Conservation (phyloP, 208 protist species). For the Wallacemonas sp. region DNA sequence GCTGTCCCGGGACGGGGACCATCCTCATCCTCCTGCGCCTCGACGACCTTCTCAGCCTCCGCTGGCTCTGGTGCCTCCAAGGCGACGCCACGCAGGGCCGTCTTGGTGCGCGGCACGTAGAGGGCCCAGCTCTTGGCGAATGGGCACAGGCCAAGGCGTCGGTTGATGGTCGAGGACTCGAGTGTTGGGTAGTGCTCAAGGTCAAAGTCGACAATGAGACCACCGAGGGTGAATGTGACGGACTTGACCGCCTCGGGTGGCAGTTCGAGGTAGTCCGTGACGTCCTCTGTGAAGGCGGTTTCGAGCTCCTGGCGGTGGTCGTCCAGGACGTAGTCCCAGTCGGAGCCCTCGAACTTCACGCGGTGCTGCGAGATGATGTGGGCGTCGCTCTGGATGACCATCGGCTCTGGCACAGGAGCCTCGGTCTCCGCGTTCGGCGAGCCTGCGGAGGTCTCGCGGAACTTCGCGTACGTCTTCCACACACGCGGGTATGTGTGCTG, state of each 20-base stretch:
- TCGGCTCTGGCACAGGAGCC: conserved; percentile 11
- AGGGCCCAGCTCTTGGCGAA: conserved; percentile 12
- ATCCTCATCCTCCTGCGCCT: too few relatives aligned
- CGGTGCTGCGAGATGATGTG: conserved; percentile 33
- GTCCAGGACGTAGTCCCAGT: conserved; percentile 37
- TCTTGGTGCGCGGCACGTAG: conserved; percentile 14
- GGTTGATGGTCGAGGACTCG: conserved; percentile 8
- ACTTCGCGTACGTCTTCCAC: conserved; percentile 21
- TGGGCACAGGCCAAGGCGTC: conserved; percentile 1
- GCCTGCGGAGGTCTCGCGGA: neutral
- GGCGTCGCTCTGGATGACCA: conserved; percentile 9
- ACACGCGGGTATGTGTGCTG: conserved; percentile 19
- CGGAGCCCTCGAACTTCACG: conserved; percentile 39
- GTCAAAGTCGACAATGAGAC: conserved; percentile 26
- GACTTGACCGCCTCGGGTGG: conserved; percentile 22
- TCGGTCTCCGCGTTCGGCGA: neutral
- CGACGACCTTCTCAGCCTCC: conserved; percentile 1
- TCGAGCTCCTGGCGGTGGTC: conserved; percentile 20
- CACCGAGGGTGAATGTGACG: conserved; percentile 24
- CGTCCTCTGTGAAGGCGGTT: conserved; percentile 27
- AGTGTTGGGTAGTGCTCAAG: conserved; percentile 11
- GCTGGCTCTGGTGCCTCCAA: conserved; percentile 9
- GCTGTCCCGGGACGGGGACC: conserved; percentile 4
- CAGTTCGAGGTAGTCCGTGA: conserved; percentile 24
- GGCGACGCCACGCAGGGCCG: conserved; percentile 6